Evolutionary conservation across 2,329 filamentous ascomycete genomes (phyloP), one percentile per base, ranked within the genome.

Genomic region (Fusarium sambucinum): DNA sequence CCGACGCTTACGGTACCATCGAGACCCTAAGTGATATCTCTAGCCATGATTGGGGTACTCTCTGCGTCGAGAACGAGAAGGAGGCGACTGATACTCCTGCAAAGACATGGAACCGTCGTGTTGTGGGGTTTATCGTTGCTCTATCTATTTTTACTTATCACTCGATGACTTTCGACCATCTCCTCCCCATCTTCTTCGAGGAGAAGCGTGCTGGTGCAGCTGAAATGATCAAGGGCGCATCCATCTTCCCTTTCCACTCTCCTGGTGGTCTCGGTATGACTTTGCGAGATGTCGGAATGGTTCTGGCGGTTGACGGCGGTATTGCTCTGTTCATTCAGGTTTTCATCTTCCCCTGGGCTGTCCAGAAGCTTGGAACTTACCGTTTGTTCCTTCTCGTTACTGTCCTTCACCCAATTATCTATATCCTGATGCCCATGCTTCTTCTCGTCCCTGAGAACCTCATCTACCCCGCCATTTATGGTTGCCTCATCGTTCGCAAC

Each of bases 111-210:
- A 83, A 81, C 77, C 83, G 84, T 78, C 87, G 86, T 40, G 89
- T 97, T 63, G 82, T 92, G 69, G 89, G 92, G 78, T 87, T 97
- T 54, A 89, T 96, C 38, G 75, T 93, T n/a, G 91, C 94, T 2
- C 82, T 97, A 47, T 92, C 91, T 44, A 92, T 97, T 67, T 97
- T 97, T 81, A 96, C 93, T 6, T 97, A 97, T 77, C 94, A 97
- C 80, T 93, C 91, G 37, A 97, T 97, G 94, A 94, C 92, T 1
- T 97, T 93, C 79, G 95, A 97, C 75, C 92, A 97, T 76, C 86
- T 97, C 1, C 84, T 97, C 55, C 94, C 94, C 10, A 97, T 97
- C 62, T 97, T 97, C 80, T 88, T 97, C 52, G 94, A 97, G 77
- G 94, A 97, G 73, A 85, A 89, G 40, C 86, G 87, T 30, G 81